These are phyloP conservation scores for Calonectria honghensis DNA, from an alignment of 2,329 filamentous ascomycete genomes.

Conservation along the genomic window DNA sequence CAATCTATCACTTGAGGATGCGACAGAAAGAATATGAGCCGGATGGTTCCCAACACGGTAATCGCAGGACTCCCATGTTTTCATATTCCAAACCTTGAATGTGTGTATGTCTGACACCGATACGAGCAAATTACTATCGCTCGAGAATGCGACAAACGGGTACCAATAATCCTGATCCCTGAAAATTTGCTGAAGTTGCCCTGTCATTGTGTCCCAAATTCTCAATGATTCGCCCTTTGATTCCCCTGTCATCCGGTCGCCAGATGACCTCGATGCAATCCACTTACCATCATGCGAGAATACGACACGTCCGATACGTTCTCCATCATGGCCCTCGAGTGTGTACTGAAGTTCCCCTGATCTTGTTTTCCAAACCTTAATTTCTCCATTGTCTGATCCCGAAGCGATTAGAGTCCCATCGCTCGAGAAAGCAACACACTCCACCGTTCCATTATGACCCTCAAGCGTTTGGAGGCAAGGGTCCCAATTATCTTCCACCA, in stretches of 20 bases:
- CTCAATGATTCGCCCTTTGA: background rate
- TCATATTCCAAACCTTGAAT: too few species aligned
- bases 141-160: background rate
- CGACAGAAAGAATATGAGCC: background rate
- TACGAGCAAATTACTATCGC: background rate
- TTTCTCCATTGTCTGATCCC: background rate
- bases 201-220: background rate
- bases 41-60: too few species aligned
- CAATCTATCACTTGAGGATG: background rate
- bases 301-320: background rate
- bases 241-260: background rate
- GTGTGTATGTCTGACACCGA: background rate
- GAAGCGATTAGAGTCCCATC: background rate
- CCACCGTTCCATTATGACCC: background rate
- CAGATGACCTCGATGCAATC: background rate
- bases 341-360: background rate
- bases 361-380: background rate
- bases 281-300: background rate
- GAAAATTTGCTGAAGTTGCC: background rate
- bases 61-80: too few species aligned
- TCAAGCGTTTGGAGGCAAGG: constrained; percentile 44
- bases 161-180: background rate
- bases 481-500: constrained; percentile 43
- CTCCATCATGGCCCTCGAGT: too few species aligned
- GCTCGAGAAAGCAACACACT: background rate